Conservation (phyloP, 768 basidiomycete species). For the Lactarius hengduanensis region DNA sequence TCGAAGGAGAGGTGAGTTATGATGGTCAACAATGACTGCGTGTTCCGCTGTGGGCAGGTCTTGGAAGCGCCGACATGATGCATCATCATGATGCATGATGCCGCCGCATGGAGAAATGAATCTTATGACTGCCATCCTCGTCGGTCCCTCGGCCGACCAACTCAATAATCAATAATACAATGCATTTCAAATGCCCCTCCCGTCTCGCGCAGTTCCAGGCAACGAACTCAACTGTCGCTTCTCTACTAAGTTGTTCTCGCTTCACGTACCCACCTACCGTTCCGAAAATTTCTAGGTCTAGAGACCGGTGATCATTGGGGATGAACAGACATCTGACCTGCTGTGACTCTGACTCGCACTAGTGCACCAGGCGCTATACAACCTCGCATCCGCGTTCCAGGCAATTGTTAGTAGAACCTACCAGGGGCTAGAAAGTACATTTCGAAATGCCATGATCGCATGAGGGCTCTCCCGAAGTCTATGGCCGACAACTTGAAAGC, state of each 20-base stretch:
- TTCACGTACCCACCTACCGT: too few species aligned
- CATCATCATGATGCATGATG: too few species aligned
- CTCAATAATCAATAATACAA: too few species aligned
- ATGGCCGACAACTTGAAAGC: not conserved
- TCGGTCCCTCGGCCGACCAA: too few species aligned
- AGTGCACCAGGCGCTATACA: not conserved
- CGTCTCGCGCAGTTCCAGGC: too few species aligned
- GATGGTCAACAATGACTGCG: not conserved
- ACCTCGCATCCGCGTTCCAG: not conserved
- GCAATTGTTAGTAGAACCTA: not conserved
- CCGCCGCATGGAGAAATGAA: too few species aligned
- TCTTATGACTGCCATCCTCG: too few species aligned
- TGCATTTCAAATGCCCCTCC: too few species aligned
- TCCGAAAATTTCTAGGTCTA: too few species aligned
- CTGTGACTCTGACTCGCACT: not conserved
- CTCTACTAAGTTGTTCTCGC: too few species aligned
- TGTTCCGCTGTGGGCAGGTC: not conserved
- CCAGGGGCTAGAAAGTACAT: not conserved
- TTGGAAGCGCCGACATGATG: conserved; percentile 1
- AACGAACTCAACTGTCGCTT: too few species aligned
- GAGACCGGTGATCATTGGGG: not conserved
- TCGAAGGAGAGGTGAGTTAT: not conserved
- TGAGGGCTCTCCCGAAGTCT: not conserved
- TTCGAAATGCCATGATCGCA: not conserved
- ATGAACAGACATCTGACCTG: not conserved